These are phyloP conservation scores for Rhododendron mucronatum DNA, from an alignment of 148 eudicot species.

Conservation along the genomic window DNA sequence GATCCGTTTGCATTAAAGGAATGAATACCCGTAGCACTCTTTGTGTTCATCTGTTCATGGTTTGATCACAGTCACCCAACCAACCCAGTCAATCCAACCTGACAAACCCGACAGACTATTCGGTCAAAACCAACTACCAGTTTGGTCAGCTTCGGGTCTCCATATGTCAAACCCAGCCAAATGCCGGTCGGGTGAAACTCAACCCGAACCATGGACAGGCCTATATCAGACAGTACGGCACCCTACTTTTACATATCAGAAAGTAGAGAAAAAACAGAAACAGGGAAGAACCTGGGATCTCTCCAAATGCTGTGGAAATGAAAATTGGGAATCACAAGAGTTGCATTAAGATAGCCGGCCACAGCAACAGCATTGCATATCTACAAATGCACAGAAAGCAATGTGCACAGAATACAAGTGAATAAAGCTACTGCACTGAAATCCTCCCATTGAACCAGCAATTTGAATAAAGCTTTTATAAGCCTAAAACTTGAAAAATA, in stretches of 20 bases:
- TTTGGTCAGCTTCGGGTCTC: not conserved
- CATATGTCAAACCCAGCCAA: not conserved
- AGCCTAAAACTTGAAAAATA: not conserved
- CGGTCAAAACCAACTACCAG: not conserved
- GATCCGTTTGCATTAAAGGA: not conserved
- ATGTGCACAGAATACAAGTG: slow-evolving; percentile 6
- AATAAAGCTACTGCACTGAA: not conserved
- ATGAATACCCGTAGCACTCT: not conserved
- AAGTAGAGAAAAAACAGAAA: slow-evolving; percentile 3
- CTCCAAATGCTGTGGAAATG: slow-evolving; percentile 99
- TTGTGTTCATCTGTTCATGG: not conserved
- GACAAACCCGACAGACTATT: not conserved
- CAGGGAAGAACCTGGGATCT: slow-evolving; percentile 74
- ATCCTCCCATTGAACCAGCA: slow-evolving; percentile 2
- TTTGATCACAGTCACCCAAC: not conserved
- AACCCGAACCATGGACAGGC: not conserved
- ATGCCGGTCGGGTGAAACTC: not conserved
- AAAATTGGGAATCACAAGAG: slow-evolving; percentile 90
- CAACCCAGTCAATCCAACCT: not conserved
- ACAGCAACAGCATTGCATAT: slow-evolving; percentile 99
- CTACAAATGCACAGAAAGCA: slow-evolving; percentile 30
- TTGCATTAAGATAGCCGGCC: slow-evolving; percentile 99
- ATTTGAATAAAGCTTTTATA: not conserved
- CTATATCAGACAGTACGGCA: slow-evolving; percentile 1
- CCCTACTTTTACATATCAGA: not conserved